A percentile compares a stretch with the other conserved stretches of the same genome.
Evolutionary conservation across 352 stramenopile species (phyloP).

Genomic region (Phytophthora melonis): DNA sequence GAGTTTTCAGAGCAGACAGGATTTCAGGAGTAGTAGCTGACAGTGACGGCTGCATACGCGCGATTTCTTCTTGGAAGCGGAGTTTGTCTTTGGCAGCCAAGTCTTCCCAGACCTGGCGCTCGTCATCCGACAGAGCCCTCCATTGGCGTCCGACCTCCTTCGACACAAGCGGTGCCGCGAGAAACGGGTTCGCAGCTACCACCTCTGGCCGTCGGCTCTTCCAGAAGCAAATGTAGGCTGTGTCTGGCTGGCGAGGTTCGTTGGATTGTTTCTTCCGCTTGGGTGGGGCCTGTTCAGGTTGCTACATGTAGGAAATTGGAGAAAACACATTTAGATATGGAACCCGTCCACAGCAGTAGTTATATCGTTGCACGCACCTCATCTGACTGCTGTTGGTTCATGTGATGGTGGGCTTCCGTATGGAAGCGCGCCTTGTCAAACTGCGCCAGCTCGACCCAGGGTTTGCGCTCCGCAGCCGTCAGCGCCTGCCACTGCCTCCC

Average conservation of each 20-base stretch:
- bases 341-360: background rate
- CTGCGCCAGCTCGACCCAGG: slow-evolving; percentile 64
- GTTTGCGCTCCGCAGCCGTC: slow-evolving; percentile 46
- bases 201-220: slow-evolving; percentile 53
- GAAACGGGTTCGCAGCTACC: slow-evolving; percentile 48
- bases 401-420: slow-evolving; percentile 43
- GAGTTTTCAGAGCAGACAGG: background rate
- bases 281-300: slow-evolving; percentile 21
- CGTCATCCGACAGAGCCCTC: slow-evolving; percentile 48
- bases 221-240: slow-evolving; percentile 77
- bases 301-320: slow-evolving; percentile 2
- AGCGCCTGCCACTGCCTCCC: slow-evolving; percentile 64
- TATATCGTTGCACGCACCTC: slow-evolving; percentile 14
- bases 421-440: slow-evolving; percentile 67
- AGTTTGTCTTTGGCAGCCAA: slow-evolving; percentile 57
- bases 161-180: slow-evolving; percentile 54
- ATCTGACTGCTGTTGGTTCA: slow-evolving; percentile 16
- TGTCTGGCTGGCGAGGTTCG: slow-evolving; percentile 62
- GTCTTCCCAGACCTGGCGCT: slow-evolving; percentile 60
- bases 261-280: slow-evolving; percentile 52
- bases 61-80: slow-evolving; percentile 63
- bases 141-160: slow-evolving; percentile 61
- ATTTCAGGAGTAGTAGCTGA: slow-evolving; percentile 11
- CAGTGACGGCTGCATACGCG: slow-evolving; percentile 39
- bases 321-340: background rate